phyloP scores from a whole-genome alignment of 495 filamentous ascomycete species.

The Aspergillus mulundensis region DNA sequence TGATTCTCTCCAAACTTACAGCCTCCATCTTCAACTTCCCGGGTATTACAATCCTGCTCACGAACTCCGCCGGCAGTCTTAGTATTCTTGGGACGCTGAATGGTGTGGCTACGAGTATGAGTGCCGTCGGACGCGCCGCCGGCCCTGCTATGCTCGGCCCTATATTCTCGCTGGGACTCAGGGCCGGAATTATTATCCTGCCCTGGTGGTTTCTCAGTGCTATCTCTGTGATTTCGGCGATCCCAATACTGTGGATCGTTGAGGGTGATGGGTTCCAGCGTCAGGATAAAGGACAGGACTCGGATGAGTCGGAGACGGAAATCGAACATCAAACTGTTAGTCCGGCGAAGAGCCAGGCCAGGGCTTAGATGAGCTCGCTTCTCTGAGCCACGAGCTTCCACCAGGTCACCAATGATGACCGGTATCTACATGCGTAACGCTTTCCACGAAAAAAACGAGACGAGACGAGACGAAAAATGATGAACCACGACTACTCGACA shows the following conservation, averaged over 20 bases:
- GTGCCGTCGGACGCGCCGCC: slow-evolving; percentile 69
- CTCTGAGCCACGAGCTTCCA: too few species aligned
- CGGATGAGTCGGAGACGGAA: slow-evolving; percentile 18
- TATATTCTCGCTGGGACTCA: slow-evolving; percentile 66
- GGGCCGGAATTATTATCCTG: slow-evolving; percentile 64
- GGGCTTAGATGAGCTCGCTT: neutral
- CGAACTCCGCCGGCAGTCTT: slow-evolving; percentile 75
- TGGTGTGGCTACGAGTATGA: slow-evolving; percentile 76
- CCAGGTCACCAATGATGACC: neutral
- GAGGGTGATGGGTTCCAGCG: slow-evolving; percentile 72
- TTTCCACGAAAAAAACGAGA: neutral
- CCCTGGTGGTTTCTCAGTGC: slow-evolving; percentile 73
- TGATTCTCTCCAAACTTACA: slow-evolving; percentile 60
- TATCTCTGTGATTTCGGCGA: slow-evolving; percentile 55
- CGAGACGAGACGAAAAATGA: neutral
- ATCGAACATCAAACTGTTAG: slow-evolving; percentile 19
- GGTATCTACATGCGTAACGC: neutral
- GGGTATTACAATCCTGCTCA: slow-evolving; percentile 81
- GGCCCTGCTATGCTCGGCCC: slow-evolving; percentile 68
- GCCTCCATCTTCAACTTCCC: slow-evolving; percentile 80
- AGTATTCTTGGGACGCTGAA: slow-evolving; percentile 83
- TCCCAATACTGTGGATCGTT: slow-evolving; percentile 66
- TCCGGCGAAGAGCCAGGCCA: slow-evolving; percentile 9
- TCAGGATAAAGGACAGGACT: slow-evolving; percentile 8
- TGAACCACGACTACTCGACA: neutral